Base-by-base conservation (phyloP, 208 protist genomes). In the Wallacemonas rigidus region DNA sequence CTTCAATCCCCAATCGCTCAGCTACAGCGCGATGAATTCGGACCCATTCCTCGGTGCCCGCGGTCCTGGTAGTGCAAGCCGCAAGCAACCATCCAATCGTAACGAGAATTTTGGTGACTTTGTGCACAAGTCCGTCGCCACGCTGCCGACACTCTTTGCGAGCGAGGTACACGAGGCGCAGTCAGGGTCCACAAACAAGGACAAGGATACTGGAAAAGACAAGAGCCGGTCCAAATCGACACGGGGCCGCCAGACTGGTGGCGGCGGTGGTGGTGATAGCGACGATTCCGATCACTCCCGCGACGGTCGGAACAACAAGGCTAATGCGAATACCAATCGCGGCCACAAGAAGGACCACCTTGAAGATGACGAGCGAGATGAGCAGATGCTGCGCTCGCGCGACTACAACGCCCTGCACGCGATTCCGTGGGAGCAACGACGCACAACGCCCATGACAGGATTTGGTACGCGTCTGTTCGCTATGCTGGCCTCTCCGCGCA, bases 351-450 rank as follows among this genome's bases (percentile, higher is more conserved):
- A 75, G 64, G 35, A 71, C 60, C 60, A 68, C 67, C 9, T 75
- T 38, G 88, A 93, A 50, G 82, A 89, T 40, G 88, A 95, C 54
- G 88, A 93, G 71, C 76, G 75, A 11, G 86, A 96, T 40, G 90
- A 97, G 74, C 77, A 76, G 14, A 83, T 82, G 55, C 87, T 88
- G 60, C 79, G 80, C 40, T 80, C 79, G 40, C 69, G 80, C 57
- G 87, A 82, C 68, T 89, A 81, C 57, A 90, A 89, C 63, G 92
- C 88, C 9, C 74, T 97, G 50, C 92, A 97, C 75, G 85, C 86
- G 64, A 97, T 97, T 67, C 92, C 92, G 60, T 97, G 92, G 90
- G 88, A 95, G 67, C 87, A 97, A 74, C 83, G 92, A 17, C 67
- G 75, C 8, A 85, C 89, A 58, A 79, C 94, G 56, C 92, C 92